Conservation (phyloP, 2,329 filamentous ascomycete genomes). For the Colletotrichum tabaci region DNA sequence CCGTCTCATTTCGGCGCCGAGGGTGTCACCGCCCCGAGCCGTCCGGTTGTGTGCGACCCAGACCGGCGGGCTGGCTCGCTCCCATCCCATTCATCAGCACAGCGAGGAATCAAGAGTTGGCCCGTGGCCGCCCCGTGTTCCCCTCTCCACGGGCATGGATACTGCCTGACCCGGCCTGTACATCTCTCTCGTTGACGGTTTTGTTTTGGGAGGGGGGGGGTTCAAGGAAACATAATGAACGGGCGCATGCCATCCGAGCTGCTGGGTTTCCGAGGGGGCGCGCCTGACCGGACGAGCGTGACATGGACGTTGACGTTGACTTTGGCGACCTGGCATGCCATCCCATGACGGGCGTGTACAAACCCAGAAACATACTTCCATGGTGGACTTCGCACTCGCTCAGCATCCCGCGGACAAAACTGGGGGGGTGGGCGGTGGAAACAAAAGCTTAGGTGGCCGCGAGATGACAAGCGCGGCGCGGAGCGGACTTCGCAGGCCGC, state of each 20-base stretch:
- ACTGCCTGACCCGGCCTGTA: background rate
- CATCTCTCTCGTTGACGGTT: background rate
- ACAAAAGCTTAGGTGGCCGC: background rate
- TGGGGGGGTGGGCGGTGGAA: background rate
- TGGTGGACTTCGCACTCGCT: background rate
- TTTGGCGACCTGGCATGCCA: background rate
- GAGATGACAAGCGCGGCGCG: slow-evolving; percentile 1
- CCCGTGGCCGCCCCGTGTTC: slow-evolving; percentile 25
- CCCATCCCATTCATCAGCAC: background rate
- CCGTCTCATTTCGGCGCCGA: slow-evolving; percentile 19
- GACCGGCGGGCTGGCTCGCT: background rate
- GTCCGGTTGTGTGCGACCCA: background rate
- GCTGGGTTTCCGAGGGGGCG: background rate
- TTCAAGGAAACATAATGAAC: background rate
- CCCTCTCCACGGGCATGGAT: background rate
- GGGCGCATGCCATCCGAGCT: slow-evolving; percentile 10
- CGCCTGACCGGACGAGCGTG: slow-evolving; percentile 22
- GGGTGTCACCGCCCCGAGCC: background rate
- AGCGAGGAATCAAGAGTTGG: slow-evolving; percentile 32
- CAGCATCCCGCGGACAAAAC: background rate
- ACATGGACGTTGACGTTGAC: slow-evolving; percentile 5
- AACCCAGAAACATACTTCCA: no score
- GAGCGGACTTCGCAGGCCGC: slow-evolving; percentile 30
- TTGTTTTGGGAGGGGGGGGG: background rate
- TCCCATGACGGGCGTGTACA: slow-evolving; percentile 7